These are phyloP conservation scores for Calonectria henricotiae DNA, from an alignment of 2,329 filamentous ascomycete species.

Conservation along the genomic window DNA sequence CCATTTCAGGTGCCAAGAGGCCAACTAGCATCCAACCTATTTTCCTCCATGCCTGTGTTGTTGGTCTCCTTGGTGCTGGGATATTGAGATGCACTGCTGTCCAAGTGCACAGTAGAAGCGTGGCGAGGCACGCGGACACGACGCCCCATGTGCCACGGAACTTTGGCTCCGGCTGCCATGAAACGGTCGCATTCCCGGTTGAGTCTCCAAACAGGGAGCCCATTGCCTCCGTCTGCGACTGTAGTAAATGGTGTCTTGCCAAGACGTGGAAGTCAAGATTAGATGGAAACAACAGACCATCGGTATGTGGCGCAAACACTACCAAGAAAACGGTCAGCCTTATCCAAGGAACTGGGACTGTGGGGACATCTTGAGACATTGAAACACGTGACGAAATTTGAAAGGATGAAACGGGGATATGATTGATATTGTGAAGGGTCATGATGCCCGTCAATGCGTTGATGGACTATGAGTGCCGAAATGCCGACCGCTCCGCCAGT, in stretches of 20 bases:
- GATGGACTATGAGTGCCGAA: constrained; percentile 14
- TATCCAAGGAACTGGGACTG: neutral
- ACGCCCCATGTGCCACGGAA: constrained; percentile 4
- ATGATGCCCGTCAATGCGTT: too few relatives aligned
- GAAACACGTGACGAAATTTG: neutral
- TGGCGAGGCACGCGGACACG: neutral
- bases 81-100: constrained; percentile 15
- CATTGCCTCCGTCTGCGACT: neutral
- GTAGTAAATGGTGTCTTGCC: neutral
- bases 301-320: constrained; percentile 1
- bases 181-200: neutral
- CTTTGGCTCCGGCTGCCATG: constrained; percentile 10
- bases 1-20: neutral
- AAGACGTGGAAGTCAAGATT: neutral
- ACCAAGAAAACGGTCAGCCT: neutral
- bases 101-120: constrained; percentile 14
- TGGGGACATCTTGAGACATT: neutral
- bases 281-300: neutral
- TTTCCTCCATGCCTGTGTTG: constrained; percentile 1
- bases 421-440: too few relatives aligned
- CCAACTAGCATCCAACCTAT: constrained; percentile 8
- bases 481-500: neutral
- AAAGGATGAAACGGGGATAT: neutral
- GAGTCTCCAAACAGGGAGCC: neutral
- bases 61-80: neutral